phyloP scores from a whole-genome alignment of 345 rosid species.

The Limnanthes douglasii region DNA sequence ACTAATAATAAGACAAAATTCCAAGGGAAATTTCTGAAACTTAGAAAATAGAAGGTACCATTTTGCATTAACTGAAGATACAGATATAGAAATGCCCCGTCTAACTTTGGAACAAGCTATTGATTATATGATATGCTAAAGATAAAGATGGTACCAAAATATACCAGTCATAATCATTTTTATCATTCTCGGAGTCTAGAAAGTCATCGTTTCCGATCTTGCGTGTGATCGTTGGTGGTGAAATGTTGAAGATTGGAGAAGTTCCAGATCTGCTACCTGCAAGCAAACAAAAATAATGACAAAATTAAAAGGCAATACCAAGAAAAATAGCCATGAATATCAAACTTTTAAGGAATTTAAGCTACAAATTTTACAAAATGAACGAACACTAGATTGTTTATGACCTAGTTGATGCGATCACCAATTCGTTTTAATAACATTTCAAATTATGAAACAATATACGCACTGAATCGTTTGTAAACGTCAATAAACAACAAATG shows the following conservation, averaged over 20 bases:
- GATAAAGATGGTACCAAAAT: constrained; percentile 1
- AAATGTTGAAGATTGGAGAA: constrained; percentile 70
- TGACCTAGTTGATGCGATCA: no score
- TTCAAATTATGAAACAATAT: no score
- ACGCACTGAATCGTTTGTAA: no score
- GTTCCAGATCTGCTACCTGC: constrained; percentile 73
- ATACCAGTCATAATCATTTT: constrained; percentile 96
- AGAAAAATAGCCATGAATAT: not conserved
- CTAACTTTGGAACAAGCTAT: no score
- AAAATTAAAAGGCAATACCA: not conserved
- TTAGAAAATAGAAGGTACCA: not conserved
- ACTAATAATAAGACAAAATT: no score
- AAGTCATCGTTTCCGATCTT: constrained; percentile 74
- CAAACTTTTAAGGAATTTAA: no score
- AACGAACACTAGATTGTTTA: no score
- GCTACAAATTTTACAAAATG: not conserved
- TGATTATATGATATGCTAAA: no score
- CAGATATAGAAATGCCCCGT: no score
- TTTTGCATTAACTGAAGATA: not conserved
- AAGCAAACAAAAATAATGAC: constrained; percentile 1
- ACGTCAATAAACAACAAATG: not conserved
- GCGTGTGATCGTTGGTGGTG: constrained; percentile 33
- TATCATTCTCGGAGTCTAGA: constrained; percentile 81
- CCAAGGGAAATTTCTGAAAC: not conserved
- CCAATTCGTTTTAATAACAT: no score